phyloP scores from a whole-genome alignment of 257 asterid species.

The Solanum paucissectum region DNA sequence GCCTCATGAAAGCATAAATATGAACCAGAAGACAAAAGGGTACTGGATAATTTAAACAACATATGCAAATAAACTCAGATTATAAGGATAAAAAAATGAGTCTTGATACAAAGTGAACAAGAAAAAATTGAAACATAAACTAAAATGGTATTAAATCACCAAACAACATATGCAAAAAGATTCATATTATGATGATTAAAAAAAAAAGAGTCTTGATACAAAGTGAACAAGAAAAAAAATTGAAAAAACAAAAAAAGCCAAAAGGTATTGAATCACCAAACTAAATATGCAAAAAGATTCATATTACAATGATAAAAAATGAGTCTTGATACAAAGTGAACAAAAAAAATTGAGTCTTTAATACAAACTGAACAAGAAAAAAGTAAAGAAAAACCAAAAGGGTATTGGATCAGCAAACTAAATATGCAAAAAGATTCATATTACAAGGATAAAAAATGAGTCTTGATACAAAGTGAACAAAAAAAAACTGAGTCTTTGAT shows the following conservation, averaged over 20 bases:
- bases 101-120: background rate
- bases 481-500: background rate
- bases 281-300: background rate
- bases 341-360: background rate
- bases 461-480: background rate
- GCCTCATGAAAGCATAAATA: conserved; percentile 41
- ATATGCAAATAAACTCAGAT: background rate
- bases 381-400: background rate
- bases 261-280: background rate
- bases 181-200: background rate
- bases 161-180: background rate
- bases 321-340: background rate
- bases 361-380: conserved; percentile 1
- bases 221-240: background rate
- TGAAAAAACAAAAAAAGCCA: background rate
- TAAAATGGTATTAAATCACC: background rate
- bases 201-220: background rate
- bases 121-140: background rate
- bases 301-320: background rate
- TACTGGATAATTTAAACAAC: background rate
- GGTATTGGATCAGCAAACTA: background rate
- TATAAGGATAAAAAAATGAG: background rate
- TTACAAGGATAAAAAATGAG: background rate
- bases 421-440: background rate
- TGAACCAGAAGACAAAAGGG: background rate